Base-by-base conservation (phyloP, 352 stramenopile species). In the Saprolegnia parasitica region DNA sequence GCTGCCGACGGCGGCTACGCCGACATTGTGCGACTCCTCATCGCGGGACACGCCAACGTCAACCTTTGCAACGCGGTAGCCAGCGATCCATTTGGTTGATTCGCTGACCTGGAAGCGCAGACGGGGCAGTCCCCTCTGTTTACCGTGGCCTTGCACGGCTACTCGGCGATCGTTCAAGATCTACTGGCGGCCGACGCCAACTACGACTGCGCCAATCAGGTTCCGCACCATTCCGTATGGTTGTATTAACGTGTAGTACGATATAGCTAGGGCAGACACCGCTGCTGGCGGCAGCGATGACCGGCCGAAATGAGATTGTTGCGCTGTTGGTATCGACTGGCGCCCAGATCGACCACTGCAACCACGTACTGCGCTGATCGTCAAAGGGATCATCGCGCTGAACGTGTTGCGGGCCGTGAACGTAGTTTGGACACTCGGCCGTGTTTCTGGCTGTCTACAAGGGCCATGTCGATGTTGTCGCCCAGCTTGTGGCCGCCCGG, bases 1-100 rank as follows among this genome's bases (percentile, higher is more conserved):
- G 47, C 47, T 55, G 47, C 47, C 5, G 47, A 55, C n/a, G n/a
- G 47, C 24, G 52, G 52, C 42, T 60, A 60, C 35, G n/a, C 24
- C 13, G 52, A 60, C 20, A 60, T 60, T 60, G 52, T 60, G 24
- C 13, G 35, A 16, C 52, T 60, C 10, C 35, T 60, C 10, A 8
- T 49, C 3, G 1, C 4, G 11, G 42, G 13, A 49, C 13, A 49
- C 11, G 42, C 42, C 42, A 49, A 49, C 18, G 13, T 49, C 42
- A n/a, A 49, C 18, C 42, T 49, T 3, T 49, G 42, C 42, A 49
- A 49, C 42, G 42, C 11, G 18, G 42, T 49, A 49, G 42, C 42
- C 42, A 35, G 29, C 29, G 29, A 35, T 35, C 29, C 2, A 35
- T 2, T 35, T 8, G 1, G 3, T n/a, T 10, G 3, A n/a, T 49